Percentiles rank a stretch among this genome's conserved stretches.
phyloP scores from a whole-genome alignment of 768 basidiomycete genomes.

The Phlebiopsis flavidoalba region DNA sequence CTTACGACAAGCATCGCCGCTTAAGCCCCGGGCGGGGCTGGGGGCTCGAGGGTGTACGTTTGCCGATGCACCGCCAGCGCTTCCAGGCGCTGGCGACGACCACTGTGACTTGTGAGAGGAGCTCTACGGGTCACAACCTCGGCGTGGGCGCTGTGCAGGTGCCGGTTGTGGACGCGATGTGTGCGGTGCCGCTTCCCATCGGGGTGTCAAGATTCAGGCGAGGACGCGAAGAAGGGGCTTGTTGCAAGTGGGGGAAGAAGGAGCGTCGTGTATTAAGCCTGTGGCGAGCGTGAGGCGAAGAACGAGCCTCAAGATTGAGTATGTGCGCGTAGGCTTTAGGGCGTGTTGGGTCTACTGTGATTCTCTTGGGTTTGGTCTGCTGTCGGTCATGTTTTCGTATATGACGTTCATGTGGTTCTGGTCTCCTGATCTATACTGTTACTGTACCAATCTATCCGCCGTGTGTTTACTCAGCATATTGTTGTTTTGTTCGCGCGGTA shows the following conservation, averaged over 20 bases:
- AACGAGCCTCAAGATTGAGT: not conserved
- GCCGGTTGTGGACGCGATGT: too few relatives aligned
- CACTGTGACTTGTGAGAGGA: slow-evolving; percentile 10
- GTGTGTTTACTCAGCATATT: too few relatives aligned
- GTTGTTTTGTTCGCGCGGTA: too few relatives aligned
- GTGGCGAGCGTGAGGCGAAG: slow-evolving; percentile 6
- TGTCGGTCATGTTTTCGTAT: too few relatives aligned
- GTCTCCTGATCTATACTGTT: too few relatives aligned
- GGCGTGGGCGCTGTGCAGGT: too few relatives aligned
- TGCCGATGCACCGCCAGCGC: slow-evolving; percentile 26
- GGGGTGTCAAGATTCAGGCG: slow-evolving; percentile 2
- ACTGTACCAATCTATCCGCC: too few relatives aligned
- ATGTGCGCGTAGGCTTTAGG: not conserved
- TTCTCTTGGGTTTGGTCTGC: too few relatives aligned
- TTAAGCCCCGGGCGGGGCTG: slow-evolving; percentile 45
- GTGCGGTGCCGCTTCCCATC: slow-evolving; percentile 16
- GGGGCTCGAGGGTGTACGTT: slow-evolving; percentile 55
- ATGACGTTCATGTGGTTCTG: too few relatives aligned
- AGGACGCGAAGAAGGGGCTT: slow-evolving; percentile 5
- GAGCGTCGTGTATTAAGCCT: slow-evolving; percentile 14
- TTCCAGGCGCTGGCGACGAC: not conserved
- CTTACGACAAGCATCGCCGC: slow-evolving; percentile 57
- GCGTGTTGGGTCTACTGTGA: not conserved
- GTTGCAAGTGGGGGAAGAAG: slow-evolving; percentile 21
- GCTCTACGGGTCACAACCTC: slow-evolving; percentile 16